Evolutionary conservation across 805 yeast genomes (phyloP).

Genomic region (Ogataea dorogensis): DNA sequence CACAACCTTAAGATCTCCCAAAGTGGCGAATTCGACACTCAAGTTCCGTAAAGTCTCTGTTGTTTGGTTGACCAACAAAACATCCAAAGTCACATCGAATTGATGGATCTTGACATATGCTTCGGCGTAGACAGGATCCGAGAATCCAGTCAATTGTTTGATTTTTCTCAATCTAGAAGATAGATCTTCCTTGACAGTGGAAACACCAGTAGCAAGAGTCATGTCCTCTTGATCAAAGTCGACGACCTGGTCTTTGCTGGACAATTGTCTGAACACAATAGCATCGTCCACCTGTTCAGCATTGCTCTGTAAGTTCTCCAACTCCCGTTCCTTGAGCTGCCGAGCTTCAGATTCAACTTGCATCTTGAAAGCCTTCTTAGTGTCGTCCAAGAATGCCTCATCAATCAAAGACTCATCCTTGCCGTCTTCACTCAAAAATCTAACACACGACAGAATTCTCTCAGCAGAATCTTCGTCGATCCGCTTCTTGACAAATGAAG

Average conservation of each 20-base stretch:
- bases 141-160: constrained; percentile 94
- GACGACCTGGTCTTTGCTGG: constrained; percentile 40
- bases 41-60: constrained; percentile 84
- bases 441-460: constrained; percentile 84
- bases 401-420: constrained; percentile 43
- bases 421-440: constrained; percentile 69
- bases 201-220: constrained; percentile 50
- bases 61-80: constrained; percentile 91
- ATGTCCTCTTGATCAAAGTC: constrained; percentile 60
- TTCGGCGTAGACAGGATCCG: constrained; percentile 97
- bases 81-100: constrained; percentile 93
- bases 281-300: constrained; percentile 80
- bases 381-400: constrained; percentile 83
- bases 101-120: constrained; percentile 96
- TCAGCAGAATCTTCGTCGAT: constrained; percentile 98
- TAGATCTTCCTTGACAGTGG: constrained; percentile 53
- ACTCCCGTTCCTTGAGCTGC: constrained; percentile 54
- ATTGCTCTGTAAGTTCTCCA: constrained; percentile 55
- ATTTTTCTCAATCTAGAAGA: constrained; percentile 84
- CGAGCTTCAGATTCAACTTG: constrained; percentile 63
- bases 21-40: constrained; percentile 90
- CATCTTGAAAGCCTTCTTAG: constrained; percentile 76
- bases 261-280: constrained; percentile 75
- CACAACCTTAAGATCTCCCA: constrained; percentile 93
- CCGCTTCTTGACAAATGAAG: constrained; percentile 62